A percentile compares a stretch with the other conserved stretches of the same genome.
Conservation (phyloP, 495 filamentous ascomycete genomes). For the Physcia stellaris region DNA sequence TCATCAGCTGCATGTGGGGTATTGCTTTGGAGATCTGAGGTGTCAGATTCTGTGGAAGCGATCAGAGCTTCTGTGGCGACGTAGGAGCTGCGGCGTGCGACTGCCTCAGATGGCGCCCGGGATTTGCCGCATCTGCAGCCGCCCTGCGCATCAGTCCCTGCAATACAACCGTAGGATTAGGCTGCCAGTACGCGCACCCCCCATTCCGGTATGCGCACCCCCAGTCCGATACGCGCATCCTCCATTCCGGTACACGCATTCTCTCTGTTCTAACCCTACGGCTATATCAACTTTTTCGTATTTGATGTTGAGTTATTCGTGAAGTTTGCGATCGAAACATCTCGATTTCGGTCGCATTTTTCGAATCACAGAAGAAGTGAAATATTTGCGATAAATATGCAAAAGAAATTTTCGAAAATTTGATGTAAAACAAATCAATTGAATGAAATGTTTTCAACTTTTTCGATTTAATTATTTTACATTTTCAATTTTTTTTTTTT, state of each 20-base stretch:
- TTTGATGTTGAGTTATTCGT: background rate
- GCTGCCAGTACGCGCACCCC: too few species aligned
- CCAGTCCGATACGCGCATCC: too few species aligned
- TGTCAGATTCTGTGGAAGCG: conserved; percentile 40
- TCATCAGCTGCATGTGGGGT: conserved; percentile 10
- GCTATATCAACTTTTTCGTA: background rate
- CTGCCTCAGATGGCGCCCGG: background rate
- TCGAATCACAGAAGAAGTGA: background rate
- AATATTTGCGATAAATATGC: too few species aligned
- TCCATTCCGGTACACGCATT: too few species aligned
- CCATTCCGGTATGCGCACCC: too few species aligned
- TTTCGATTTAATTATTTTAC: too few species aligned
- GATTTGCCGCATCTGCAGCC: background rate
- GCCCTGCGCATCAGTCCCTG: background rate
- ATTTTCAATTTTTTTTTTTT: too few species aligned
- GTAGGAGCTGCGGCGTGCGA: conserved; percentile 60
- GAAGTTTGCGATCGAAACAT: background rate
- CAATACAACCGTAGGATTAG: background rate
- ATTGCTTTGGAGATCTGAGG: conserved; percentile 19
- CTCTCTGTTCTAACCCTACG: background rate
- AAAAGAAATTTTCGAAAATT: too few species aligned
- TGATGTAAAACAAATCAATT: too few species aligned
- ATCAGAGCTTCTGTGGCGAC: conserved; percentile 78
- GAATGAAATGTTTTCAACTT: too few species aligned
- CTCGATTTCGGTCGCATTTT: background rate